phyloP scores from a whole-genome alignment of 768 basidiomycete genomes.

The Kwoniella heveanensis region DNA sequence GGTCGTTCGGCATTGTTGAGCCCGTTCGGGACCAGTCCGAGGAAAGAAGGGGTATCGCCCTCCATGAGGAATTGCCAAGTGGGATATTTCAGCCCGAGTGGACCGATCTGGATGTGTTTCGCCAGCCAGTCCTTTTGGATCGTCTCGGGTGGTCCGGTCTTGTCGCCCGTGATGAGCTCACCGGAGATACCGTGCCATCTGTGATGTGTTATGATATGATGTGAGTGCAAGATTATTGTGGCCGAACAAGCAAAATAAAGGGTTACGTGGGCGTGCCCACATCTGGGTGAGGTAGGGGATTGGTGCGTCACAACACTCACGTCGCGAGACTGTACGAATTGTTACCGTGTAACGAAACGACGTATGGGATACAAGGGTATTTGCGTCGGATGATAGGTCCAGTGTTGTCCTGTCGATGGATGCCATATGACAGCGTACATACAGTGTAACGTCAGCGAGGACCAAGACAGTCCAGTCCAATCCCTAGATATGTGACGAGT shows the following conservation, averaged over 20 bases:
- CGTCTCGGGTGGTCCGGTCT: not conserved
- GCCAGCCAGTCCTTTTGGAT: slow-evolving; percentile 7
- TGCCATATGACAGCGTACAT: too few relatives aligned
- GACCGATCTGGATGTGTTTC: slow-evolving; percentile 14
- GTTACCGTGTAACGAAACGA: slow-evolving; percentile 13
- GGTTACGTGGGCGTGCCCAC: too few relatives aligned
- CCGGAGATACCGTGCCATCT: not conserved
- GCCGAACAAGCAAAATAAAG: too few relatives aligned
- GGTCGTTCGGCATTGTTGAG: slow-evolving; percentile 7
- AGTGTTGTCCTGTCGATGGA: slow-evolving; percentile 8
- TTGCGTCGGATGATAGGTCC: slow-evolving; percentile 13
- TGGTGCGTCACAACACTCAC: slow-evolving; percentile 6
- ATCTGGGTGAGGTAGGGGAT: too few relatives aligned
- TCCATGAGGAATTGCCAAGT: slow-evolving; percentile 5
- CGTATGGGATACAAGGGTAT: slow-evolving; percentile 8
- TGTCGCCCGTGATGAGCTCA: not conserved
- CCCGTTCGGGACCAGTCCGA: slow-evolving; percentile 5
- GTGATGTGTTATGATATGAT: too few relatives aligned
- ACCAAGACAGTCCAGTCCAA: too few relatives aligned
- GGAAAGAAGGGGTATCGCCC: slow-evolving; percentile 7
- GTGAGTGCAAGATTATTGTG: too few relatives aligned
- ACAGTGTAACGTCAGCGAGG: not conserved
- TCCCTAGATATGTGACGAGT: too few relatives aligned
- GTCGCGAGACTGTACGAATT: slow-evolving; percentile 8
- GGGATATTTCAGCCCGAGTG: slow-evolving; percentile 2